Conservation (phyloP, 2,329 filamentous ascomycete genomes). For the Eurotiales sp. region DNA sequence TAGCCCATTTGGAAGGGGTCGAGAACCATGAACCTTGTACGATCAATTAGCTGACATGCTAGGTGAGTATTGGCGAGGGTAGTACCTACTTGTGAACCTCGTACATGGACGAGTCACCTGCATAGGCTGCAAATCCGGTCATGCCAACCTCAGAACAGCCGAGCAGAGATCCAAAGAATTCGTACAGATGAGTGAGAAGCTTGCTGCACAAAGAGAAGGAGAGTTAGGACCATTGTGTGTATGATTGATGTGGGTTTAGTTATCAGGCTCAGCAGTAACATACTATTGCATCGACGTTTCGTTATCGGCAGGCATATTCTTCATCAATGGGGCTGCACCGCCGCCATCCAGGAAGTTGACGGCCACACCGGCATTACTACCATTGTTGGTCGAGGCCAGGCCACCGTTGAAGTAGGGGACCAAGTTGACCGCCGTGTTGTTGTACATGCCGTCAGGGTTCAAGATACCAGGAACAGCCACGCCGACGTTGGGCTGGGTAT, state of each 20-base stretch:
- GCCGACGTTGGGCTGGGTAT: constrained; percentile 52
- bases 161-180: constrained; percentile 58
- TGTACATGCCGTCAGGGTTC: constrained; percentile 44
- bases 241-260: constrained; percentile 1
- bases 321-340: constrained; percentile 52
- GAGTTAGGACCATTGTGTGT: no score
- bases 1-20: constrained; percentile 51
- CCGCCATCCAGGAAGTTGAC: constrained; percentile 62
- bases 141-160: constrained; percentile 53
- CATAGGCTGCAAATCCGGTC: constrained; percentile 50
- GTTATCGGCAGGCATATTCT: constrained; percentile 53
- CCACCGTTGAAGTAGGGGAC: constrained; percentile 57
- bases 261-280: constrained; percentile 17
- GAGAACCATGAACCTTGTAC: constrained; percentile 53
- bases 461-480: constrained; percentile 57
- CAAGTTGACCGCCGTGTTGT: constrained; percentile 54
- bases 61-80: not conserved
- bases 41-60: no score
- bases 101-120: constrained; percentile 23
- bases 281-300: constrained; percentile 56
- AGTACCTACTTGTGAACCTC: constrained; percentile 26
- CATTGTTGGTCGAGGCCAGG: constrained; percentile 53
- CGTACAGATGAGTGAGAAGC: constrained; percentile 60
- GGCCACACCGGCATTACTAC: constrained; percentile 42
- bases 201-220: constrained; percentile 32